Conservation (phyloP, 306 rosid species). For the Chamaecrista fasciculata region DNA sequence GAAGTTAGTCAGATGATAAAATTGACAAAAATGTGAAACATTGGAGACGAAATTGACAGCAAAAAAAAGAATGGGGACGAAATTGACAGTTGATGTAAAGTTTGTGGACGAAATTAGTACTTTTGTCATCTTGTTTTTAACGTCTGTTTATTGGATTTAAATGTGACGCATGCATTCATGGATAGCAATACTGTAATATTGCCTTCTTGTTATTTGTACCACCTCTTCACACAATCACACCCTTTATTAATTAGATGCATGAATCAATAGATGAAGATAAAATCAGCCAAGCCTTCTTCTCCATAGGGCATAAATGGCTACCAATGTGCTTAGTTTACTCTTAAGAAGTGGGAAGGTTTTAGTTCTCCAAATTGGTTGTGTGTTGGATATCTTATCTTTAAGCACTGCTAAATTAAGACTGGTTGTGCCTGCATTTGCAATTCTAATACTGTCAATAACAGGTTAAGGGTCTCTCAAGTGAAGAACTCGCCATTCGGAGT, state of each 20-base stretch:
- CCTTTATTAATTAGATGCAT: no score
- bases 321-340: not conserved
- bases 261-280: not conserved
- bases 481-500: slow-evolving; percentile 55
- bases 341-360: not conserved
- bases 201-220: not conserved
- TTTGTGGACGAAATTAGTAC: no score
- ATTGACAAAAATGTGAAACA: no score
- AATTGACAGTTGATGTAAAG: no score
- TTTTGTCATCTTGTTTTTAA: no score
- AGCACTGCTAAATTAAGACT: not conserved
- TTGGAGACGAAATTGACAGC: no score
- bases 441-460: slow-evolving; percentile 31
- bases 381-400: not conserved
- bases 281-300: not conserved
- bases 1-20: no score
- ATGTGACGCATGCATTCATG: not conserved
- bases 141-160: no score
- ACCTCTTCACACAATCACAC: not conserved
- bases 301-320: not conserved
- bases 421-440: slow-evolving; percentile 15
- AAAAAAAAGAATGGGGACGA: no score
- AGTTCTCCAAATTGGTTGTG: not conserved
- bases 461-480: slow-evolving; percentile 78
- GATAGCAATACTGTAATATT: no score